Percentiles rank a stretch among this genome's conserved stretches.
phyloP scores from a whole-genome alignment of 176 grass and related monocot species.

The Sorghum bicolor region Sorghum_bicolor_NCBIv3 NC_012873.2:5284001-5284500 shows the following conservation, averaged over 20 bases:
- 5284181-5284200: slow-evolving; percentile 21
- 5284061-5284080: neutral
- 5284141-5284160: neutral
- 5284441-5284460: slow-evolving; percentile 31
- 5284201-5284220: slow-evolving; percentile 25
- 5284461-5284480: slow-evolving; percentile 32
- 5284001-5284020: neutral
- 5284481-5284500: slow-evolving; percentile 36
- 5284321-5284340: slow-evolving; percentile 17
- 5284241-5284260: slow-evolving; percentile 23
- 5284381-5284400: slow-evolving; percentile 7
- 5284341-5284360: slow-evolving; percentile 21
- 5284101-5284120: neutral
- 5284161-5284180: slow-evolving; percentile 10
- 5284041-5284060: slow-evolving; percentile 7
- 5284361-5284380: slow-evolving; percentile 17
- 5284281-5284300: slow-evolving; percentile 6
- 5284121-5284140: slow-evolving; percentile 7
- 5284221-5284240: slow-evolving; percentile 5
- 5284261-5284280: slow-evolving; percentile 4
- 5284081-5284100: neutral
- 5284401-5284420: slow-evolving; percentile 43
- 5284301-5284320: slow-evolving; percentile 16
- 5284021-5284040: neutral
- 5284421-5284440: slow-evolving; percentile 46